Percentiles rank a stretch among this genome's conserved stretches.
phyloP scores from a whole-genome alignment of 805 yeast genomes.

The Kuraishia capsulata region DNA sequence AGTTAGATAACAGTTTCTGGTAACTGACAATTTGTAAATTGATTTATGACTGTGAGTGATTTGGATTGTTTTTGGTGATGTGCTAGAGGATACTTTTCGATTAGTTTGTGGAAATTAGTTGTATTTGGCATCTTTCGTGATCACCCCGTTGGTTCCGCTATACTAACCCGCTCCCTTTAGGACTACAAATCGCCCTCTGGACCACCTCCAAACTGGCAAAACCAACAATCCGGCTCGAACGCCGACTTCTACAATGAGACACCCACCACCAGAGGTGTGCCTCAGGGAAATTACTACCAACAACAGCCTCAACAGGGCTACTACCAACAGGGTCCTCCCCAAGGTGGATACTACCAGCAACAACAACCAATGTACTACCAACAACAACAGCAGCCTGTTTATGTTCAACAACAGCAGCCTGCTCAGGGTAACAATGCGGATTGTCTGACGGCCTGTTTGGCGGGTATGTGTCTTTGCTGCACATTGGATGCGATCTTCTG shows the following conservation, averaged over 20 bases:
- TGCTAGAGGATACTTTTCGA: no score
- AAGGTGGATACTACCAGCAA: constrained; percentile 15
- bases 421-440: constrained; percentile 25
- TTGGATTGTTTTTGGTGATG: no score
- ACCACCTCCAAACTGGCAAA: constrained; percentile 1
- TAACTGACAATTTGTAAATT: no score
- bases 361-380: constrained; percentile 26
- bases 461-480: constrained; percentile 47
- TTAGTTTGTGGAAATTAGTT: no score
- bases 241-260: constrained; percentile 1
- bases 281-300: constrained; percentile 20
- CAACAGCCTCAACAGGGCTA: constrained; percentile 16
- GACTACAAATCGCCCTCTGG: constrained; percentile 1
- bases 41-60: no score
- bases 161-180: no score
- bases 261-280: not conserved
- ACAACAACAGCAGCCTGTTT: constrained; percentile 40
- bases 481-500: constrained; percentile 42
- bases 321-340: constrained; percentile 8
- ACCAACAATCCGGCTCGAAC: not conserved
- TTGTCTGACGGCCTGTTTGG: constrained; percentile 45
- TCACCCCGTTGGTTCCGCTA: no score
- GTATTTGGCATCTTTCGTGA: no score
- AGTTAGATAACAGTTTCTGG: no score
- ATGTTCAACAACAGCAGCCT: constrained; percentile 44